Base-by-base conservation (phyloP, 2,329 filamentous ascomycete species). In the Emergomyces orientalis region DNA sequence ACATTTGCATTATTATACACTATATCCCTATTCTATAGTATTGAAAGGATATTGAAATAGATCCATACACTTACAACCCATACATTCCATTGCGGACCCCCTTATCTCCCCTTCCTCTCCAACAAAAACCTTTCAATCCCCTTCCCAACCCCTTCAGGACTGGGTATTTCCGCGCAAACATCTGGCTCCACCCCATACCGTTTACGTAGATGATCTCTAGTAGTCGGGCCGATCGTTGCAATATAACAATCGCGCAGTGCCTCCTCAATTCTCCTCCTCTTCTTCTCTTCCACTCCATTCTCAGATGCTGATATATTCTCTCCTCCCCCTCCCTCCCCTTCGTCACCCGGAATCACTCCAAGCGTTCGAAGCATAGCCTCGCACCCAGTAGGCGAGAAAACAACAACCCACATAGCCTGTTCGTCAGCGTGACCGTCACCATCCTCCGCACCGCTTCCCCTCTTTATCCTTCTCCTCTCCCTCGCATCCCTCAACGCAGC, bases 201-300 rank as follows among this genome's bases (percentile, higher is more conserved):
- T 45, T 65, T 67, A 8, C 68, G 66, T 61, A 99, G 77, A 75
- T 90, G 86, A 68, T 91, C 86, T 66, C 87, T 82, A 13, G 94
- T 99, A 22, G 94, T 99, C 14, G 94, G 93, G 0, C 94, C 94
- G 74, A 99, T 99, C 0, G 92, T 95, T 17, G 88, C 90, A 65
- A 97, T 80, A 65, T 84, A 86, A 0, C 86, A 88, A 59, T 74
- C 80, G 11, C 56, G 39, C 7, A 45, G 56, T n/a, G 25, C 56
- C 22, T 45, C 25, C 22, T 32, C 30, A 37, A 34, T 56, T 25
- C 76, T 76, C 34, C 63, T 55, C n/a, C 27, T n/a, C 63, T 57
- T 56, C 66, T 60, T 63, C 60, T 63, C 37, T 51, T 32, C 34
- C 58, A 47, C 62, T 19, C 58, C 54, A 27, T 60, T 43, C n/a